Conservation (phyloP, 129 eudicot genomes). For the Flaveria bidentis region DNA sequence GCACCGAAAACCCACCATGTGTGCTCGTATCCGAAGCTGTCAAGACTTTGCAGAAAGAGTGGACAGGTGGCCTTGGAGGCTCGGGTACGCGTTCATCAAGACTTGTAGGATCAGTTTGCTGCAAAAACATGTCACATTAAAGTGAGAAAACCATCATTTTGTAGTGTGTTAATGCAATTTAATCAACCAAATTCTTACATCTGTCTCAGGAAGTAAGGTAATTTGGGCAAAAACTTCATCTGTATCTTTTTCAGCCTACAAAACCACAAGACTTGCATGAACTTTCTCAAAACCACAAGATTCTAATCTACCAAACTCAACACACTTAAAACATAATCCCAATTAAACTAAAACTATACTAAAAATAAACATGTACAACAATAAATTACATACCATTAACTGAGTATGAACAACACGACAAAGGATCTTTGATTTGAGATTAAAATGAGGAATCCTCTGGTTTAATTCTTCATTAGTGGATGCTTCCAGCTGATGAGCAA, state of each 20-base stretch:
- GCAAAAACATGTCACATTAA: constrained; percentile 13
- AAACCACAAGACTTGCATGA: not conserved
- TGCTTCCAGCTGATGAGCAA: constrained; percentile 71
- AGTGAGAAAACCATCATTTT: not conserved
- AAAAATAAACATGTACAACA: not conserved
- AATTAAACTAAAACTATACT: constrained; percentile 18
- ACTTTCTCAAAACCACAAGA: not conserved
- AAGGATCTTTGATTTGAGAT: constrained; percentile 75
- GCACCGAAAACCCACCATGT: constrained; percentile 96
- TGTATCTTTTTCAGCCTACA: constrained; percentile 91
- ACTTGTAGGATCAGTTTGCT: constrained; percentile 78
- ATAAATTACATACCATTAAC: constrained; percentile 37
- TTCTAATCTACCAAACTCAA: not conserved
- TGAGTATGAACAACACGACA: constrained; percentile 67
- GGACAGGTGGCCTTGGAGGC: constrained; percentile 63
- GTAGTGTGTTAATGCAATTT: not conserved
- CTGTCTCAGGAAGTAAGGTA: constrained; percentile 68
- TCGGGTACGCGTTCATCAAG: constrained; percentile 53
- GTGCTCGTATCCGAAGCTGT: constrained; percentile 99
- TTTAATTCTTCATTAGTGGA: constrained; percentile 80
- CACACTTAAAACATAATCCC: not conserved
- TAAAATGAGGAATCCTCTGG: constrained; percentile 61
- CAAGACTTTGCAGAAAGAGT: constrained; percentile 82
- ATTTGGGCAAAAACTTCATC: constrained; percentile 96
- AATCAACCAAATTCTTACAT: constrained; percentile 52